Evolutionary conservation across 352 stramenopile species (phyloP), one percentile per base, ranked within the genome.

Genomic region (Phytopythium boreale): DNA sequence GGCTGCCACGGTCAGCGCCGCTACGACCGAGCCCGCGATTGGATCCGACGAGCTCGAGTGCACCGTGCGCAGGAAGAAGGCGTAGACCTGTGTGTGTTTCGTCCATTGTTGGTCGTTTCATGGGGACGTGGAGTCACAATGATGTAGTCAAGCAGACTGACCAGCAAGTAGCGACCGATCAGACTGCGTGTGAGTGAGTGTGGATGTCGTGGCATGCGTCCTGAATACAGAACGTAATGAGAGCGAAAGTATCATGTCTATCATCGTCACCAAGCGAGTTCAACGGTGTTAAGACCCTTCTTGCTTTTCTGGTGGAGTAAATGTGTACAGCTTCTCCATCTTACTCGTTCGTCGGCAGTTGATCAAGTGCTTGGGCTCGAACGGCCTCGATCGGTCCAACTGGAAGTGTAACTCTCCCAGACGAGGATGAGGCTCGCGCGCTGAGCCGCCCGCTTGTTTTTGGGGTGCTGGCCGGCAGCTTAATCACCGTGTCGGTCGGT

Each of bases 311-410:
- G 4, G 29, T 34, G 7, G 29, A 34, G 29, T 7, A 34, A 34
- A 34, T 34, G 29, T 34, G 29, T 9, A 26, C n/a, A 50, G 0
- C 19, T 15, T 22, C 20, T 26, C 22, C 22, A 7, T 6, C 14
- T 50, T 50, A 50, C 0, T 56, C 49, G 26, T 24, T 56, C 26
- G 41, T 59, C 15, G 53, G 31, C 15, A 49, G 19, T n/a, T 59
- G 31, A 7, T 59, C 36, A 7, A 47, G 24, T 5, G 5, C 39
- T 51, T 64, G 57, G 11, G 68, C 65, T 10, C 69, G 69, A 17
- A 75, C 57, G 15, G 69, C 69, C 59, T 75, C 69, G 17, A 75
- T 50, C 20, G 69, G 61, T 11, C 69, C 66, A 19, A 75, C 49
- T 26, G 69, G 69, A 1, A 75, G 56, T 29, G 49, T 46, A 2